These are phyloP conservation scores for Parasarocladium wereldwijsianum DNA, from an alignment of 2,329 filamentous ascomycete species.

Conservation along the genomic window DNA sequence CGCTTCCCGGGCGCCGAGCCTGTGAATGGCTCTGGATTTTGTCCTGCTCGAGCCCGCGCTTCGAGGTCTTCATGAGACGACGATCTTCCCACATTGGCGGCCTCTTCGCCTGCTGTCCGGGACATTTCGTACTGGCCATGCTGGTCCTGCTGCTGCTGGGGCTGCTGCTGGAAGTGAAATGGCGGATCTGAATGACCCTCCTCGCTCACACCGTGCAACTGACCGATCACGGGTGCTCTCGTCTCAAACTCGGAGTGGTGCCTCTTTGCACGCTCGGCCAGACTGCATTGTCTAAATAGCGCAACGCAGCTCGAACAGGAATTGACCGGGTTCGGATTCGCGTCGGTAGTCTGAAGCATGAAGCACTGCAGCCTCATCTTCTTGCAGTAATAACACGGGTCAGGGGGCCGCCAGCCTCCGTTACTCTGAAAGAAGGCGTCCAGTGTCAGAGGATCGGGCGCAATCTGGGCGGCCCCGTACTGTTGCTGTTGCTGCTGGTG, in stretches of 20 bases:
- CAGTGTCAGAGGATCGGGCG: not conserved
- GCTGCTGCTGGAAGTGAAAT: not conserved
- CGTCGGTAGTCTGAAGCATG: conserved; percentile 28
- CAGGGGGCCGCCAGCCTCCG: conserved; percentile 24
- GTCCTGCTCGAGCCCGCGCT: conserved; percentile 4
- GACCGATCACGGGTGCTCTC: conserved; percentile 27
- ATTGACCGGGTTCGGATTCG: conserved; percentile 31
- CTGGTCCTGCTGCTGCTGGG: not conserved
- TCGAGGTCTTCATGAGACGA: too few relatives aligned
- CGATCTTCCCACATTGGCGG: conserved; percentile 1
- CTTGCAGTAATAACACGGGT: conserved; percentile 28
- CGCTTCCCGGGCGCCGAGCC: conserved; percentile 14
- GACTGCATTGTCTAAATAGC: conserved; percentile 32
- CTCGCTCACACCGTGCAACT: conserved; percentile 32
- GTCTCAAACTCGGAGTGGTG: conserved; percentile 30
- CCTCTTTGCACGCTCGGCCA: conserved; percentile 28
- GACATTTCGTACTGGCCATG: conserved; percentile 2
- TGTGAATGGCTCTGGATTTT: conserved; percentile 4
- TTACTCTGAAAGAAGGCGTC: conserved; percentile 12
- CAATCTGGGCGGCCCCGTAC: not conserved
- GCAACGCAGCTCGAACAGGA: conserved; percentile 36
- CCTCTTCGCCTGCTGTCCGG: conserved; percentile 3
- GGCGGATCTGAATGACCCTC: conserved; percentile 6
- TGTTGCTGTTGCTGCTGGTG: not conserved
- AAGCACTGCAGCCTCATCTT: conserved; percentile 30